phyloP scores from a whole-genome alignment of 106 monocot genomes.

The Iris macrosiphon region DNA sequence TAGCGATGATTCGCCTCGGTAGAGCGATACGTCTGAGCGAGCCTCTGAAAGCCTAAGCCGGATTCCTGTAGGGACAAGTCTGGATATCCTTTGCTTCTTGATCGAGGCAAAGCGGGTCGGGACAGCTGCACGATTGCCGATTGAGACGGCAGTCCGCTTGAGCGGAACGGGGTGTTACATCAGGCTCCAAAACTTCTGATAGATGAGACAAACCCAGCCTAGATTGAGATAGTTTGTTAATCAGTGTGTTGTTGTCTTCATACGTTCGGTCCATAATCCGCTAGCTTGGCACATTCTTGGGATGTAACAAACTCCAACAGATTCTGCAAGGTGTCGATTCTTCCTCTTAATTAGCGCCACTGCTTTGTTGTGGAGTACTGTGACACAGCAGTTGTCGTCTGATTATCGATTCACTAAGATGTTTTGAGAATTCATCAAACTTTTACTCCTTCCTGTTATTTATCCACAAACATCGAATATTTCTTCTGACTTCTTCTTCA shows the following conservation, averaged over 20 bases:
- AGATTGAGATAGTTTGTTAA: neutral
- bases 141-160: no score
- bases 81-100: no score
- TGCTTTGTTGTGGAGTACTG: conserved; percentile 9
- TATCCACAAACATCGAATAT: neutral
- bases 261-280: neutral
- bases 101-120: no score
- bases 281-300: neutral
- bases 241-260: neutral
- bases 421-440: conserved; percentile 1
- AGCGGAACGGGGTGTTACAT: no score
- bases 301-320: neutral
- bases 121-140: no score
- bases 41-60: no score
- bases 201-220: neutral
- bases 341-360: neutral
- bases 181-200: neutral
- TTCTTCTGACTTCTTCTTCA: neutral
- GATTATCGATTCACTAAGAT: neutral
- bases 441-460: conserved; percentile 11
- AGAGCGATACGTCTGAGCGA: no score
- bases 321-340: conserved; percentile 11
- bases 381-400: neutral
- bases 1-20: no score
- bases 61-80: no score